Percentiles rank a stretch among this genome's conserved stretches.
phyloP scores from a whole-genome alignment of 208 protist species.

The Balamuthia mandrillaris region DNA sequence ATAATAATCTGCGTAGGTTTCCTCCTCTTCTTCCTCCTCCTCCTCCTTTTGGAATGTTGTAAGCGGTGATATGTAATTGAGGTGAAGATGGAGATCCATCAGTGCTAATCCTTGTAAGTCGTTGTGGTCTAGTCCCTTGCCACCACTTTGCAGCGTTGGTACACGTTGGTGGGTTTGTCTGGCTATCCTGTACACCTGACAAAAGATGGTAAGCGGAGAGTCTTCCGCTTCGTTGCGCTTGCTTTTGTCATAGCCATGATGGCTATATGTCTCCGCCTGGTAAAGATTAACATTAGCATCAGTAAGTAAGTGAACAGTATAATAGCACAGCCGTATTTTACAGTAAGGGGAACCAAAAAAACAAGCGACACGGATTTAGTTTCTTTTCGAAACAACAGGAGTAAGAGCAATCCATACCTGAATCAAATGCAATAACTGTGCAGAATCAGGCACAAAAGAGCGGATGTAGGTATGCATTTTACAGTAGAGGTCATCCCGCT shows the following conservation, averaged over 20 bases:
- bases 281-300: background rate
- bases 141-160: background rate
- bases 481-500: background rate
- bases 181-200: too few relatives aligned
- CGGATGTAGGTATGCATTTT: background rate
- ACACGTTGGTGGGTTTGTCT: background rate
- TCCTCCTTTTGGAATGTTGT: background rate
- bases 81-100: background rate
- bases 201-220: too few relatives aligned
- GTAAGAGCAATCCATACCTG: background rate
- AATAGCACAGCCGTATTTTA: background rate
- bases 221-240: background rate
- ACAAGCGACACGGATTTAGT: too few relatives aligned
- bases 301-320: background rate
- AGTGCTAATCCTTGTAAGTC: background rate
- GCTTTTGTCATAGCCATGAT: background rate
- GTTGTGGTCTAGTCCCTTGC: background rate
- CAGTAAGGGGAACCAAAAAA: too few relatives aligned
- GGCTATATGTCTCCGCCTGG: background rate
- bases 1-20: background rate
- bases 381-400: too few relatives aligned
- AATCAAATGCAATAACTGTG: background rate
- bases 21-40: background rate
- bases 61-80: background rate
- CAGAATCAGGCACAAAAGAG: background rate